Evolutionary conservation across 78 protist genomes (phyloP), one percentile per base, ranked within the genome.

Genomic region (Salpingoeca rosetta): DNA sequence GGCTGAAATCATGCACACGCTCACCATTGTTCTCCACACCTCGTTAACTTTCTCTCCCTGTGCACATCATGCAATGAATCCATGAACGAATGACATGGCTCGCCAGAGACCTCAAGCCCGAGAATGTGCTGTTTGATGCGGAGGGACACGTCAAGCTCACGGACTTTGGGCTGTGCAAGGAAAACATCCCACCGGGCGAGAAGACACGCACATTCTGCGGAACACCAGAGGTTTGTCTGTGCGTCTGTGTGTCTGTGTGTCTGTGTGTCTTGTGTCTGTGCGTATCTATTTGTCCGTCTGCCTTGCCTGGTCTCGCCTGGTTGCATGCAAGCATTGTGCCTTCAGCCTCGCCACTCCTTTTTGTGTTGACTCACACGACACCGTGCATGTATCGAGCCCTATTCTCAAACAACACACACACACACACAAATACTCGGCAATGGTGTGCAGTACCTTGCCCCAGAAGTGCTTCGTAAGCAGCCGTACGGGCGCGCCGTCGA

Each of bases 161-260:
- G 0, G 99, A 96, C 79, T 96, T 89, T n/a, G 92, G 92, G 0
- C 44, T 92, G 72, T 82, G 88, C 76, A 89, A 89, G 45, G 94
- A 89, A 65, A 51, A 43, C 51, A 25, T 87, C 3, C 38, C 42
- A 56, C 44, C 77, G 17, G 86, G 83, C 27, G 86, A 31, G 38
- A 88, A 90, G 3, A 94, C 97, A 25, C 89, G 85, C 56, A 96
- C 98, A 28, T 92, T 96, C 89, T 94, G 97, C 83, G 98, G 98
- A 11, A 94, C 98, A 25, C 96, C 97, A 28, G 97, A 93, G 86
- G 88, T 86, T 12, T 41, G 80, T 80, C 27, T 80, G 7, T 28
- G 31, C n/a, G n/a, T 77, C 65, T 22, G 65, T 22, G 31, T 17
- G 17, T 22, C 7, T 17, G 65, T 17, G 7, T 51, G 65, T 22